Evolutionary conservation across 1,284 basidiomycete genomes (phyloP).

Genomic region (Erythrobasidium hasegawianum): DNA sequence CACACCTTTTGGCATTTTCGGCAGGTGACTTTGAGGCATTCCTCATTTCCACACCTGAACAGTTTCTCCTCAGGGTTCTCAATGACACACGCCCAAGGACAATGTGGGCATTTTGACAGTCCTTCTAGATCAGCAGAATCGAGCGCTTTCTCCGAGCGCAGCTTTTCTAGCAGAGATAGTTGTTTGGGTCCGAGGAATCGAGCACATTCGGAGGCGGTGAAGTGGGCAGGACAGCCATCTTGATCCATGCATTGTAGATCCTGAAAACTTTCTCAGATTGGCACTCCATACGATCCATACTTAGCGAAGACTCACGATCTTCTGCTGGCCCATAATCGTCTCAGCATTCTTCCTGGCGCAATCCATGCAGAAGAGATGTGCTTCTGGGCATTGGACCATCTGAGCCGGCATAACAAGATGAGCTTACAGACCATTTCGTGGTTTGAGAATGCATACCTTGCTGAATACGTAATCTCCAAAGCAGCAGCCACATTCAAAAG

Average conservation of each 20-base stretch:
- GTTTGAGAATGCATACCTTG: neutral
- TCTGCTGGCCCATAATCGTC: slow-evolving; percentile 41
- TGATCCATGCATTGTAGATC: slow-evolving; percentile 44
- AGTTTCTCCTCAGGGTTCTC: slow-evolving; percentile 44
- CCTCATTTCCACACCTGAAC: slow-evolving; percentile 40
- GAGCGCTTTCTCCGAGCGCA: slow-evolving; percentile 44
- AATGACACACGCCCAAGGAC: slow-evolving; percentile 43
- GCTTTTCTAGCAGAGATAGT: slow-evolving; percentile 41
- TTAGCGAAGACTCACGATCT: slow-evolving; percentile 31
- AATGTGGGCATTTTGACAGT: slow-evolving; percentile 44
- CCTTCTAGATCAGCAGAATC: slow-evolving; percentile 40
- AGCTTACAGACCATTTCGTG: no score
- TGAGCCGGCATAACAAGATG: neutral
- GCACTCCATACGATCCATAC: no score
- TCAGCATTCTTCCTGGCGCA: slow-evolving; percentile 42
- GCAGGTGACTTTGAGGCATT: slow-evolving; percentile 41
- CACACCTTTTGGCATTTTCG: slow-evolving; percentile 41
- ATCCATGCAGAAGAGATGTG: slow-evolving; percentile 44
- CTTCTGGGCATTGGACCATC: slow-evolving; percentile 40
- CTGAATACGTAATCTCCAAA: slow-evolving; percentile 36
- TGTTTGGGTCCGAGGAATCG: slow-evolving; percentile 38
- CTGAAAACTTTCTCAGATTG: no score
- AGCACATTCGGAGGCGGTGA: slow-evolving; percentile 39
- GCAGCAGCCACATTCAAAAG: slow-evolving; percentile 46
- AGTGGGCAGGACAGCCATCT: slow-evolving; percentile 40